phyloP scores from a whole-genome alignment of 495 filamentous ascomycete genomes.

The Hypoxylon fragiforme region DNA sequence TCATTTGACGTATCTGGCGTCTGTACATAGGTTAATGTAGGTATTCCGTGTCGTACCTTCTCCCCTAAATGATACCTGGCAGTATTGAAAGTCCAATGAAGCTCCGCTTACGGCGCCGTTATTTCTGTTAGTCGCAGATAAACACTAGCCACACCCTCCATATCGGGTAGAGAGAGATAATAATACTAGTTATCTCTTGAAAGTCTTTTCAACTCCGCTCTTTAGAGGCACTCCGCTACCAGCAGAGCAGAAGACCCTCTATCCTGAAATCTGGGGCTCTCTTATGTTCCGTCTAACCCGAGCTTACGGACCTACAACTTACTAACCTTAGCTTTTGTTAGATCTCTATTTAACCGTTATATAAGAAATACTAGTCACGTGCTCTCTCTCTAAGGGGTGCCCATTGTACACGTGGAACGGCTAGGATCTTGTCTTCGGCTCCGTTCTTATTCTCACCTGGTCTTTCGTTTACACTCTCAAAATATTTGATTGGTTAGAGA shows the following conservation, averaged over 20 bases:
- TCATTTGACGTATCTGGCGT: no score
- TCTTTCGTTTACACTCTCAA: constrained; percentile 2
- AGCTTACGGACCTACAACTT: constrained; percentile 6
- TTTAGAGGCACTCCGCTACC: constrained; percentile 3
- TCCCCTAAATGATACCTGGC: constrained; percentile 15
- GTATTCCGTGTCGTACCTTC: no score
- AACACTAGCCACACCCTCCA: constrained; percentile 17
- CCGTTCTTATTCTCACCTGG: not conserved
- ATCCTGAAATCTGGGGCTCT: constrained; percentile 1
- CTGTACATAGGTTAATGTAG: no score
- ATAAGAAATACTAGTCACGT: constrained; percentile 22
- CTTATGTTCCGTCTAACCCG: constrained; percentile 2
- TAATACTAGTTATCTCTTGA: no score
- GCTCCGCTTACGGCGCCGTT: constrained; percentile 26
- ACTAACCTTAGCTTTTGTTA: constrained; percentile 9
- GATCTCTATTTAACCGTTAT: not conserved
- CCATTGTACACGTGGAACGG: constrained; percentile 1
- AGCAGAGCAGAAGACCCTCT: constrained; percentile 9
- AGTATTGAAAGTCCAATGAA: constrained; percentile 7
- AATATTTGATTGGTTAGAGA: constrained; percentile 5
- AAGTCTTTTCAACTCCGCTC: constrained; percentile 6
- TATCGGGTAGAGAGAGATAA: constrained; percentile 8
- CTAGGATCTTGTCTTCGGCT: not conserved
- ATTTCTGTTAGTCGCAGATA: constrained; percentile 18
- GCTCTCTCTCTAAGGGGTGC: constrained; percentile 3